These are phyloP conservation scores for Penicillium goetzii DNA, from an alignment of 495 filamentous ascomycete species.

Conservation along the genomic window DNA sequence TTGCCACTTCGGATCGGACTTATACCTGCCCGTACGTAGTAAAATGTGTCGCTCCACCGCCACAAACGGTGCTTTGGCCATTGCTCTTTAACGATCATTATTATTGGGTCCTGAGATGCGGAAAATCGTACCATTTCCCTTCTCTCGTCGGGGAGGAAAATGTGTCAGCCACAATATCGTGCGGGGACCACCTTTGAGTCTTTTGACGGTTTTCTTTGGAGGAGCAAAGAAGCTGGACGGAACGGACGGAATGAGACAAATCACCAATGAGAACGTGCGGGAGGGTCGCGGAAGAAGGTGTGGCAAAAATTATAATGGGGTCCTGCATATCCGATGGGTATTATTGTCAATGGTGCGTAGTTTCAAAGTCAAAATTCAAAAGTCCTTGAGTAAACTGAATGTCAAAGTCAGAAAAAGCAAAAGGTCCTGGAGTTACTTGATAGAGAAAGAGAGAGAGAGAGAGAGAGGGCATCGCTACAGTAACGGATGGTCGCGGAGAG, in stretches of 20 bases:
- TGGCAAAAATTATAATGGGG: constrained; percentile 21
- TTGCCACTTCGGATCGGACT: constrained; percentile 24
- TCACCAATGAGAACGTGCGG: constrained; percentile 17
- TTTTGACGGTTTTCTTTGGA: neutral
- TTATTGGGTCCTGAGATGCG: neutral
- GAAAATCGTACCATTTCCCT: neutral
- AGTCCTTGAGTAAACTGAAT: neutral
- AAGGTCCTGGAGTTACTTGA: neutral
- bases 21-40: too few relatives aligned
- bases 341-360: neutral
- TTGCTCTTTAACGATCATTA: neutral
- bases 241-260: constrained; percentile 13
- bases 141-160: neutral
- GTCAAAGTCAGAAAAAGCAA: neutral
- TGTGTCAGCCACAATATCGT: neutral
- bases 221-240: constrained; percentile 11
- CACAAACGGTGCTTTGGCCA: neutral
- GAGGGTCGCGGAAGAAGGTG: constrained; percentile 16
- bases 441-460: too few relatives aligned
- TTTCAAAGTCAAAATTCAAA: neutral
- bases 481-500: too few relatives aligned
- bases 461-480: too few relatives aligned
- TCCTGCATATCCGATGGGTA: neutral
- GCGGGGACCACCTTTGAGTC: neutral
- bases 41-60: neutral